Base-by-base conservation (phyloP, 1,284 basidiomycete species). In the Testicularia cyperi region DNA sequence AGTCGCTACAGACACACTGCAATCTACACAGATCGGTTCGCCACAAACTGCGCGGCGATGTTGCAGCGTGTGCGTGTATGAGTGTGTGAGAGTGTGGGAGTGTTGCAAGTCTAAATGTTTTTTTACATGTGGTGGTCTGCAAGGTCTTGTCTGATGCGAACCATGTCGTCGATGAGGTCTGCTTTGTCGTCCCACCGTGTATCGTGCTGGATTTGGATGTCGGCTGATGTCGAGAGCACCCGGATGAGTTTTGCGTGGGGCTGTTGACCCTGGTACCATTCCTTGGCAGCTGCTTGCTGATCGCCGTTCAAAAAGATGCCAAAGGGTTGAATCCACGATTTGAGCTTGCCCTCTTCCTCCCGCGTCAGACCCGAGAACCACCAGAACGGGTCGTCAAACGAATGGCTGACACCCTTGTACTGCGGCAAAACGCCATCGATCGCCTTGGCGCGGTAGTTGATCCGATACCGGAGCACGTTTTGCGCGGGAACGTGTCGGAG, bases 341-440 rank as follows among this genome's bases (percentile, higher is more conserved):
- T 41, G 3, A 43, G 30, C 16, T 18, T 16, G 19, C 14, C 15
- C 15, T 53, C 18, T 29, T 52, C 44, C 21, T 34, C 12, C 2
- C 38, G 4, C 8, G 37, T 21, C 2, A 44, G 21, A 6, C 29
- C n/a, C 2, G 30, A 15, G 30, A 34, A 49, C 64, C 64, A 57
- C 64, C 54, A 60, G 18, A 62, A 12, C 10, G 19, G 41, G 25
- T 67, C 55, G 25, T 67, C 51, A 27, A 67, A 57, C 19, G 44
- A 51, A 27, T 67, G 65, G 29, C 51, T 64, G 3, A 67, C 56
- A 1, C 65, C 65, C 8, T 4, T 15, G 21, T 51, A 55, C 4
- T 3, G 20, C 5, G 47, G 47, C 1, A 51, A 20, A 2, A 22
- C 40, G 2, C 13, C 23, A 25, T 60, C 60, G 12, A 61, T 22